Evolutionary conservation across 1,139 yeast genomes (phyloP).

Genomic region (Hemisphaericaspora xylanilytica): DNA sequence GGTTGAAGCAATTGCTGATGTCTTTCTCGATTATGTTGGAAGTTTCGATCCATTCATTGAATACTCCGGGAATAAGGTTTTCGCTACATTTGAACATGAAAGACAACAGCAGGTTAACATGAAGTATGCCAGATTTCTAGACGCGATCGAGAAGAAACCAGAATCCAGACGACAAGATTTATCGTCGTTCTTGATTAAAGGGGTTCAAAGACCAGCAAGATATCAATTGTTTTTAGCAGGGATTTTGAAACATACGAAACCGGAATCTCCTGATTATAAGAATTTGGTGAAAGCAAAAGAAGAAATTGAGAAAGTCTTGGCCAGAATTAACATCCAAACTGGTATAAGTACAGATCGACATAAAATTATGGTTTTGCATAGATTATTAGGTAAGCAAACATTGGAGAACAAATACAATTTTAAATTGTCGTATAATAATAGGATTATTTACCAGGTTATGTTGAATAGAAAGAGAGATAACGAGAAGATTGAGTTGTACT

Average conservation of each 20-base stretch:
- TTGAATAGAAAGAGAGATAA: conserved; percentile 66
- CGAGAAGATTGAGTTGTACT: conserved; percentile 77
- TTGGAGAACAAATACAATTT: conserved; percentile 56
- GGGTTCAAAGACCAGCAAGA: conserved; percentile 94
- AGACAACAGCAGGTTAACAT: conserved; percentile 90
- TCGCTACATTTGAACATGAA: conserved; percentile 94
- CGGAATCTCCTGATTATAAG: conserved; percentile 71
- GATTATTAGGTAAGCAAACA: conserved; percentile 77
- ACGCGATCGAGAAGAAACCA: conserved; percentile 84
- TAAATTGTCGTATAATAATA: conserved; percentile 75
- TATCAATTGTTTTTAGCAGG: conserved; percentile 85
- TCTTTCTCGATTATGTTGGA: conserved; percentile 79
- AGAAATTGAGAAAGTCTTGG: conserved; percentile 71
- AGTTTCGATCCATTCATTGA: conserved; percentile 88
- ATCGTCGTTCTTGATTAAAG: conserved; percentile 90
- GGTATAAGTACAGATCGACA: conserved; percentile 95
- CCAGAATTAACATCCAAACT: conserved; percentile 81
- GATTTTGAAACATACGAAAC: conserved; percentile 75
- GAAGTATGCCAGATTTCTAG: conserved; percentile 86
- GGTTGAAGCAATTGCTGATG: conserved; percentile 82
- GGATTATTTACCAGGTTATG: conserved; percentile 78
- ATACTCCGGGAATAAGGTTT: conserved; percentile 94
- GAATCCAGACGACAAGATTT: conserved; percentile 90
- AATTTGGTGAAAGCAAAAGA: conserved; percentile 72
- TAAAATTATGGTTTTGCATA: conserved; percentile 82